Conservation (phyloP, 495 filamentous ascomycete genomes). For the Neohortaea acidophila region DNA sequence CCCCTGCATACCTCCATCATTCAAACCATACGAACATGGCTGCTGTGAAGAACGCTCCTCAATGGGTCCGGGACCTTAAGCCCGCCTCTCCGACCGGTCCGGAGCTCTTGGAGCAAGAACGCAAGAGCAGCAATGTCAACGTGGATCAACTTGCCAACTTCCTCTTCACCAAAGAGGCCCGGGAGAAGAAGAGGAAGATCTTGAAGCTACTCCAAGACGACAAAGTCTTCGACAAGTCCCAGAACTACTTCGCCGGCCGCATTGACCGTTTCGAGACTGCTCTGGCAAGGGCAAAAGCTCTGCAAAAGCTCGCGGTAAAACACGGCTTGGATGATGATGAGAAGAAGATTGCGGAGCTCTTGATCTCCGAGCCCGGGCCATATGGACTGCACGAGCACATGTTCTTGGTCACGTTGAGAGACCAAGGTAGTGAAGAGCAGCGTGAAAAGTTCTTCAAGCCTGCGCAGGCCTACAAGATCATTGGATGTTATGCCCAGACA, state of each 20-base stretch:
- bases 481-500: slow-evolving; percentile 66
- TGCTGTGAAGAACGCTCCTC: too few species aligned
- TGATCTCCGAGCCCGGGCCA: slow-evolving; percentile 51
- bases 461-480: slow-evolving; percentile 47
- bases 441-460: slow-evolving; percentile 49
- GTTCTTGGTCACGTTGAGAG: slow-evolving; percentile 54
- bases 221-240: slow-evolving; percentile 52
- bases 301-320: slow-evolving; percentile 45
- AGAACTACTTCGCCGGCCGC: slow-evolving; percentile 50
- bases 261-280: slow-evolving; percentile 48
- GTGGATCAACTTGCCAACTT: slow-evolving; percentile 46
- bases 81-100: slow-evolving; percentile 44
- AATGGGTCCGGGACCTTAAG: slow-evolving; percentile 51
- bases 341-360: slow-evolving; percentile 39
- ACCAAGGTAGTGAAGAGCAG: slow-evolving; percentile 56
- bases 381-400: slow-evolving; percentile 53
- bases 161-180: slow-evolving; percentile 41
- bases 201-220: slow-evolving; percentile 42
- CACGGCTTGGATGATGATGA: slow-evolving; percentile 52
- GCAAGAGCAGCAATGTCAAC: slow-evolving; percentile 41
- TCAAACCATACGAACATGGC: too few species aligned
- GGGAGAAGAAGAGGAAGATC: slow-evolving; percentile 39
- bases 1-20: too few species aligned
- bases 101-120: slow-evolving; percentile 44
- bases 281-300: slow-evolving; percentile 46